Evolutionary conservation across 106 monocot species (phyloP), one percentile per base, ranked within the genome.

Genomic region (Allium cepa): DNA sequence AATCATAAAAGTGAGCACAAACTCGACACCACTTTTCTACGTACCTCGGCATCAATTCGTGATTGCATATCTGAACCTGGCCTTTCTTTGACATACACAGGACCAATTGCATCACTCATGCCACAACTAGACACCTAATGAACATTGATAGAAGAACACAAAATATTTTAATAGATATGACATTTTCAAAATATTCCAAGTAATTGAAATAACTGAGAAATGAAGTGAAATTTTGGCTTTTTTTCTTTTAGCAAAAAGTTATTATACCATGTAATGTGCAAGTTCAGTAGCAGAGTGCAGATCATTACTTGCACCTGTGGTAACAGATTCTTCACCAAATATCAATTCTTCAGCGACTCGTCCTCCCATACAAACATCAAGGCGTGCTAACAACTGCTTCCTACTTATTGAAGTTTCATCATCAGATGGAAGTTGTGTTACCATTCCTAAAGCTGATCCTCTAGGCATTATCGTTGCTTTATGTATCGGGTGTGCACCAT

Each of bases 281-380:
- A 97, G 88, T 63, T 97, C 92, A 0, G 97, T 97, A 8, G 97
- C 97, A 18, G 73, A 80, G 60, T 81, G 86, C 62, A 92, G 80
- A 85, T 97, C 97, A 72, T 72, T 90, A 55, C 84, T 90, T 51
- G 97, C 97, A 60, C 97, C 97, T 60, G 92, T 89, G 36, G 97
- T 97, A 13, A 97, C 64, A 71, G 82, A 56, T 10, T 97, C 92
- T 50, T 76, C 80, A 26, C 97, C 97, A 84, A 97, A 97, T 26
- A 97, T 92, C 17, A 97, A 88, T 67, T 92, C 96, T 51, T 97
- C 96, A 26, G 92, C 96, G 70, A 89, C 97, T 76, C 97, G 84
- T n/a, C 97, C 97, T 62, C 97, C 97, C 97, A 97, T 92, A 80
- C 97, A 97, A 27, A 97, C 88, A 84, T 97, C 97, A 74, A 97